These are phyloP conservation scores for Excoecaria agallocha DNA, from an alignment of 345 rosid species.

Conservation along the genomic window DNA sequence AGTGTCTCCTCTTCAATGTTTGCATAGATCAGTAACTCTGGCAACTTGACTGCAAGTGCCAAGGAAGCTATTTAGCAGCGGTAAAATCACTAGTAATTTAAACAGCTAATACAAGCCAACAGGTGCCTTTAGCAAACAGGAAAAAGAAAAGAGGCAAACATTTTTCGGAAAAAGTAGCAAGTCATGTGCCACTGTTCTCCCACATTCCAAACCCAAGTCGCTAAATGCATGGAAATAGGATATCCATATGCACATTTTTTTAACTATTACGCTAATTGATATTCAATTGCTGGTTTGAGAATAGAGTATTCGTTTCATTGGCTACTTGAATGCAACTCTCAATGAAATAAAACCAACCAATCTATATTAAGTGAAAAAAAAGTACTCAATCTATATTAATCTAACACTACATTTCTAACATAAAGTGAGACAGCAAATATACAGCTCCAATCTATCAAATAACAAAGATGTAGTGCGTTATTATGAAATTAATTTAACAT, in stretches of 20 bases:
- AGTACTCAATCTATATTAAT: too few species aligned
- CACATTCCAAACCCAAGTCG: not conserved
- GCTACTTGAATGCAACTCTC: not conserved
- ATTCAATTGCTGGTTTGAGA: not conserved
- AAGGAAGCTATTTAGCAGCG: constrained; percentile 6
- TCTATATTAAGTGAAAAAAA: not conserved
- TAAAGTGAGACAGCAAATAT: too few species aligned
- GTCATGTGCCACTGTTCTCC: not conserved
- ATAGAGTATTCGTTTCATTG: not conserved
- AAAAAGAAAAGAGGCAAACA: not conserved
- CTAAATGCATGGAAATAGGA: not conserved
- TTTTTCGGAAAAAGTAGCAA: not conserved
- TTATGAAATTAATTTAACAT: too few species aligned
- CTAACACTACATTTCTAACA: too few species aligned
- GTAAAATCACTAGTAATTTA: not conserved
- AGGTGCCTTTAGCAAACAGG: not conserved
- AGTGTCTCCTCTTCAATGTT: constrained; percentile 67
- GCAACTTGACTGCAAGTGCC: constrained; percentile 71
- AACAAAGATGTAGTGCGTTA: too few species aligned
- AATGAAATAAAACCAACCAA: not conserved
- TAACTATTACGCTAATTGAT: not conserved
- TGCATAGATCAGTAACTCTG: constrained; percentile 55
- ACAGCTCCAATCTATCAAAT: too few species aligned
- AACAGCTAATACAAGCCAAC: not conserved
- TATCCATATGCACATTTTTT: not conserved